Conservation (phyloP, 2,329 filamentous ascomycete species). For the Neofusicoccum ribis region DNA sequence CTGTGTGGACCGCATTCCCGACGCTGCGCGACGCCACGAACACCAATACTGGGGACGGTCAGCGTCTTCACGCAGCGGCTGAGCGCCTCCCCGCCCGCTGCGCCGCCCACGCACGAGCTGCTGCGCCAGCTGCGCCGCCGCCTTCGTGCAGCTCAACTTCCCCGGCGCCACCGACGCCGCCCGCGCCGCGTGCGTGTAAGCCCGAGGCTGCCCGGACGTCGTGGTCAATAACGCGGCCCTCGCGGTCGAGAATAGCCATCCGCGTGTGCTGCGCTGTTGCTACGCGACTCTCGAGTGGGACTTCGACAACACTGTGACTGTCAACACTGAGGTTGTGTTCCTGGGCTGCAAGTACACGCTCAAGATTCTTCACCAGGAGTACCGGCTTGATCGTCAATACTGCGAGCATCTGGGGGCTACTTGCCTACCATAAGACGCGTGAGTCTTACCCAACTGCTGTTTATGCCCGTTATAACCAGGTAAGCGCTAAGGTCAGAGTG, state of each 20-base stretch:
- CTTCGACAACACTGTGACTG: constrained; percentile 38
- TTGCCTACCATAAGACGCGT: constrained; percentile 33
- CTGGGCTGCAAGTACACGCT: constrained; percentile 42
- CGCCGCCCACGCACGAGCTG: constrained; percentile 26
- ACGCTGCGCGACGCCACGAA: constrained; percentile 31
- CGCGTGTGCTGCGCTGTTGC: constrained; percentile 24
- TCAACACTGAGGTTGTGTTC: constrained; percentile 42
- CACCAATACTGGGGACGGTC: constrained; percentile 30
- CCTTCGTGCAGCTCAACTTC: constrained; percentile 35
- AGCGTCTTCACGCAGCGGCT: constrained; percentile 31
- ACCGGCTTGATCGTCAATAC: constrained; percentile 43
- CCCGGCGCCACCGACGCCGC: constrained; percentile 31
- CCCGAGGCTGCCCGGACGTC: constrained; percentile 36
- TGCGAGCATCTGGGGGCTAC: constrained; percentile 36
- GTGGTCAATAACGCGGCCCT: constrained; percentile 41
- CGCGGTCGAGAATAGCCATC: constrained; percentile 30
- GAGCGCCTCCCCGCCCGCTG: constrained; percentile 11
- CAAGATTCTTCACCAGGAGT: constrained; percentile 39
- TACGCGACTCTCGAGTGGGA: constrained; percentile 35
- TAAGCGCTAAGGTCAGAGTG: not conserved
- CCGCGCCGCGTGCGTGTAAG: constrained; percentile 30
- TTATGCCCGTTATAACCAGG: not conserved
- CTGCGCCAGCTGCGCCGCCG: constrained; percentile 22
- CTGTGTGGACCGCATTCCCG: constrained; percentile 34
- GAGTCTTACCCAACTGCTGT: constrained; percentile 16